Percentiles rank a stretch among this genome's conserved stretches.
Conservation (phyloP, 306 rosid species). For the Malus domestica region ASM211411v1 NC_041803.1:23821001-23821500, state of each 20-base stretch:
- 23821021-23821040: slow-evolving; percentile 51
- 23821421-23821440: slow-evolving; percentile 72
- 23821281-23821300: slow-evolving; percentile 64
- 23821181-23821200: slow-evolving; percentile 48
- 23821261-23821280: slow-evolving; percentile 71
- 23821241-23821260: slow-evolving; percentile 62
- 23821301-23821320: slow-evolving; percentile 84
- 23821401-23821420: slow-evolving; percentile 82
- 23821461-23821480: slow-evolving; percentile 30
- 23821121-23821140: slow-evolving; percentile 72
- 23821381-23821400: slow-evolving; percentile 30
- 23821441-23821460: slow-evolving; percentile 61
- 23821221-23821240: slow-evolving; percentile 36
- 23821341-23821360: not conserved
- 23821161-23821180: slow-evolving; percentile 50
- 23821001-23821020: slow-evolving; percentile 46
- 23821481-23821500: slow-evolving; percentile 15
- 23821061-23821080: slow-evolving; percentile 68
- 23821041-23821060: slow-evolving; percentile 41
- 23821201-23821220: slow-evolving; percentile 38
- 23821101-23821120: slow-evolving; percentile 78
- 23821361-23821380: not conserved
- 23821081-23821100: slow-evolving; percentile 97
- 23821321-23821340: not conserved
- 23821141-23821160: slow-evolving; percentile 76